Base-by-base conservation (phyloP, 2,329 filamentous ascomycete genomes). In the Pseudogymnoascus sp. region DNA sequence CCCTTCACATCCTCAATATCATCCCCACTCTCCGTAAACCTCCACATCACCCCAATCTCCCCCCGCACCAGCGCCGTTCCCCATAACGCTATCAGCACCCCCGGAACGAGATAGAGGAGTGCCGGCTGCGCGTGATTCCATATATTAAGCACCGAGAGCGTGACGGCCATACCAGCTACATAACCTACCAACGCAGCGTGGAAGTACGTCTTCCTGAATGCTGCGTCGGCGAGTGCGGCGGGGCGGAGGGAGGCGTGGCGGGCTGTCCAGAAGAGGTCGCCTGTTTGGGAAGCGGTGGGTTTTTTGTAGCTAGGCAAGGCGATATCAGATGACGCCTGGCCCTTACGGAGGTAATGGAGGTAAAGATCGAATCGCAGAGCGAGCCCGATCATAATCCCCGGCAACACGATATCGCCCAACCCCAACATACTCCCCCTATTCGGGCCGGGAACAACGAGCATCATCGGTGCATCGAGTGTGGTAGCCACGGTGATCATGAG, bases 321-420 rank as follows among this genome's bases (percentile, higher is more conserved):
- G 23, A 75, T 67, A 4, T 68, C 77, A 5, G 62, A 59, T 28
- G 23, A 18, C 11, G 14, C 16, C 25, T 16, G 33, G 18, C 33
- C 50, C 66, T 79, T 82, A 40, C 80, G 80, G 37, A 88, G 80
- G 72, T 97, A 97, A 77, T 89, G 86, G 62, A 91, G 80, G 77
- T 91, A 94, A 6, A 96, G 80, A 72, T 99, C 93, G 69, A 96
- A 96, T n/a, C 93, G 86, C 23, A 99, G 79, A 1, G 92, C 91
- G 44, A 97, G 82, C 1, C 85, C 91, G 66, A 97, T 88, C 76
- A 97, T 87, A 71, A 97, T 91, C 7, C 93, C 94, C 0, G 93
- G 93, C 3, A 99, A 80, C 1, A 96, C 90, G 64, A 99, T 90
- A 72, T 99, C 93, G n/a, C 93, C 93, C 0, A 97, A 81, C 0